Conservation (phyloP, 768 basidiomycete species). For the Hypholoma fasciculare region DNA sequence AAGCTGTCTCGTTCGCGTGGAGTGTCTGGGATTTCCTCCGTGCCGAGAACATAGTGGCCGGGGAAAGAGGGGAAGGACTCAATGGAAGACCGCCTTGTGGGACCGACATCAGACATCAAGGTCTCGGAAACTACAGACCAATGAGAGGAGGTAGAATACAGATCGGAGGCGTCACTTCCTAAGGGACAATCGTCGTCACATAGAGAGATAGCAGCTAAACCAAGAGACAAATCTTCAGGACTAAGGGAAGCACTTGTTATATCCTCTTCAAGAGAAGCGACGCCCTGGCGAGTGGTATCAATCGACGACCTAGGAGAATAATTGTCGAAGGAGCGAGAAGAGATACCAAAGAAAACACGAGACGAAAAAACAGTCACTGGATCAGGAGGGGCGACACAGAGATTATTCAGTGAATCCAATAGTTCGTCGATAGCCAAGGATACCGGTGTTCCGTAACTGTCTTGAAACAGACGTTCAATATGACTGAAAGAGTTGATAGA, state of each 20-base stretch:
- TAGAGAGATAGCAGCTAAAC: neutral
- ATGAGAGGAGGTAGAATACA: neutral
- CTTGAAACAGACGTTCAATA: slow-evolving; percentile 4
- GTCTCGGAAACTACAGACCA: neutral
- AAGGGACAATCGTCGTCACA: neutral
- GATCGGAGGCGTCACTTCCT: neutral
- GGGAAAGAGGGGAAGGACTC: neutral
- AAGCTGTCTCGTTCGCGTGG: neutral
- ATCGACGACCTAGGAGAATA: neutral
- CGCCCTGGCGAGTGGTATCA: neutral
- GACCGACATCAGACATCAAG: neutral
- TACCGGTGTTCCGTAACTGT: neutral
- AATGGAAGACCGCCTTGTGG: neutral
- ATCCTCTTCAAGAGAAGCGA: neutral
- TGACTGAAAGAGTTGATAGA: slow-evolving; percentile 5
- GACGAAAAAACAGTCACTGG: slow-evolving; percentile 1
- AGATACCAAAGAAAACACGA: neutral
- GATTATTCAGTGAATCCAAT: neutral
- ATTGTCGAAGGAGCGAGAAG: neutral
- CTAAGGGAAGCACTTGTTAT: neutral
- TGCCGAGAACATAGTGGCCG: neutral
- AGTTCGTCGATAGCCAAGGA: neutral
- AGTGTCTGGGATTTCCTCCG: neutral
- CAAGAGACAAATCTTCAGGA: neutral
- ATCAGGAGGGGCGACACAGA: neutral